A percentile compares a stretch with the other conserved stretches of the same genome.
These are phyloP conservation scores for Circinella umbellata DNA, from an alignment of 371 early-diverging fungal genomes.

Conservation along the genomic window DNA sequence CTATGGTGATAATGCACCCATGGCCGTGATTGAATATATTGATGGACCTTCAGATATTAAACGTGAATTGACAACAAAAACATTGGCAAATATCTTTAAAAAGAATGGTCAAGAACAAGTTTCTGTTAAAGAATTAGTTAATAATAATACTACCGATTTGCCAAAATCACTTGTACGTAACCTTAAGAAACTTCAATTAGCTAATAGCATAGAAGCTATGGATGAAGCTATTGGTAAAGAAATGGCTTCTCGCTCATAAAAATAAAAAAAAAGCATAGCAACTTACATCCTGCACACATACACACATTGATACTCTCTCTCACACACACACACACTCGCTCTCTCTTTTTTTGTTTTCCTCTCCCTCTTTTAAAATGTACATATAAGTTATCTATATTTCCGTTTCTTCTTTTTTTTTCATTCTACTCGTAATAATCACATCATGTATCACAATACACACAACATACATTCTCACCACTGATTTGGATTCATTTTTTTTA, in stretches of 20 bases:
- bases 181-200: constrained; percentile 47
- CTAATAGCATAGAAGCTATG: constrained; percentile 30
- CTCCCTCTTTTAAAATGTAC: too few relatives aligned
- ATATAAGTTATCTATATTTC: too few relatives aligned
- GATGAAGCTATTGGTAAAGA: constrained; percentile 13
- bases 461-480: too few relatives aligned
- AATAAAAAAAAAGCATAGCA: too few relatives aligned
- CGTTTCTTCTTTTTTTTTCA: too few relatives aligned
- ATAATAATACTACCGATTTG: constrained; percentile 25
- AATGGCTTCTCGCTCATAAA: constrained; percentile 11
- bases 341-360: too few relatives aligned
- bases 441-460: too few relatives aligned
- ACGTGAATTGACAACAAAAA: constrained; percentile 55
- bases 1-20: constrained; percentile 87
- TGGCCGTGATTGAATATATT: constrained; percentile 89
- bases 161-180: constrained; percentile 43
- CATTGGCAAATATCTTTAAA: constrained; percentile 42
- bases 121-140: constrained; percentile 33
- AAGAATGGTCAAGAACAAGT: constrained; percentile 19
- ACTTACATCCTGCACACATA: too few relatives aligned
- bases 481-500: too few relatives aligned
- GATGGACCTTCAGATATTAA: constrained; percentile 67
- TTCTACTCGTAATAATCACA: too few relatives aligned
- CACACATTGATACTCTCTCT: too few relatives aligned
- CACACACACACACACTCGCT: too few relatives aligned